phyloP scores from a whole-genome alignment of 202 grass and related monocot species.

The Tripidium arundinaceum region DNA sequence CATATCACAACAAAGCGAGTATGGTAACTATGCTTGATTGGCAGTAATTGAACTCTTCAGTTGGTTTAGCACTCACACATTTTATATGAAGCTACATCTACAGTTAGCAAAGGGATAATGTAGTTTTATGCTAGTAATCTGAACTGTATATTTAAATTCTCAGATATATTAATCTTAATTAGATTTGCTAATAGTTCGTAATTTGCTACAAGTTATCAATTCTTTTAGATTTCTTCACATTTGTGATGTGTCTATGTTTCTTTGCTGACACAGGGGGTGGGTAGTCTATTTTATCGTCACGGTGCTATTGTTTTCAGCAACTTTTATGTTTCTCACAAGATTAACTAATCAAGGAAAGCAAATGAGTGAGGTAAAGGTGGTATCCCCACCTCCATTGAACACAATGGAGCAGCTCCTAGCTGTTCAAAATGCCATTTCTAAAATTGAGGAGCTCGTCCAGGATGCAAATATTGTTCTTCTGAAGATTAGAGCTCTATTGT shows the following conservation, averaged over 20 bases:
- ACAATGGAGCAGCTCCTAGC: conserved; percentile 97
- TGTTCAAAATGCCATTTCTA: conserved; percentile 94
- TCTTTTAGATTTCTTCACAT: neutral
- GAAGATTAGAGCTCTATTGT: conserved; percentile 73
- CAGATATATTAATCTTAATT: conserved; percentile 13
- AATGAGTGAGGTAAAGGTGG: conserved; percentile 71
- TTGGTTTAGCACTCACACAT: neutral
- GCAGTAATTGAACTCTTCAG: neutral
- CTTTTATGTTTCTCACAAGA: conserved; percentile 79
- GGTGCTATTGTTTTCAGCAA: conserved; percentile 69
- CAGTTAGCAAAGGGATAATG: neutral
- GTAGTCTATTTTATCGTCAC: conserved; percentile 57
- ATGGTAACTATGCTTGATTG: neutral
- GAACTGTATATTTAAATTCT: neutral
- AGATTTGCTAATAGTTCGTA: conserved; percentile 16
- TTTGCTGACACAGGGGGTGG: conserved; percentile 63
- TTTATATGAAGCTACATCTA: neutral
- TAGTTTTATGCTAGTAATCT: conserved; percentile 23
- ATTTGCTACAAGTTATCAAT: conserved; percentile 14
- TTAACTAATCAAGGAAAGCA: conserved; percentile 71
- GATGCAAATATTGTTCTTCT: conserved; percentile 93
- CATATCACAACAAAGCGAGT: neutral
- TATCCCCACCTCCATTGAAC: conserved; percentile 79
- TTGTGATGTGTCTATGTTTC: conserved; percentile 27
- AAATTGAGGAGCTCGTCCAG: conserved; percentile 88